phyloP scores from a whole-genome alignment of 129 eudicot genomes.

The Heracleum sosnowskyi region DNA sequence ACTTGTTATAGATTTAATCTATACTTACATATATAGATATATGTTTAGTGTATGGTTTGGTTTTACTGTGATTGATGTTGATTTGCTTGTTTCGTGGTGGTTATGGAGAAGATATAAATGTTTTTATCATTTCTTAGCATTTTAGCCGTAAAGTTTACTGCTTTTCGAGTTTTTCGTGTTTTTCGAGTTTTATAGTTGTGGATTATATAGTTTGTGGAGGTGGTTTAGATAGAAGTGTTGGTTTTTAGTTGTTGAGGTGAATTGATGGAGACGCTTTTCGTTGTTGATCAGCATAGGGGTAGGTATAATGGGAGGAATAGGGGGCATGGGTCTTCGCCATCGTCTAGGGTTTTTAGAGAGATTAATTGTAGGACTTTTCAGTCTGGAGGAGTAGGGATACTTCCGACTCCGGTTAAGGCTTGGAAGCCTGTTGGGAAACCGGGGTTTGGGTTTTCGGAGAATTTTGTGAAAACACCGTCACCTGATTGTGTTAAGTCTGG shows the following conservation, averaged over 20 bases:
- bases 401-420: constrained; percentile 33
- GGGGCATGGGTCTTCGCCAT: constrained; percentile 23
- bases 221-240: background rate
- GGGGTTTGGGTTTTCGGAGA: constrained; percentile 3
- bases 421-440: constrained; percentile 24
- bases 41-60: constrained; percentile 40
- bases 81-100: constrained; percentile 69
- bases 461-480: constrained; percentile 31
- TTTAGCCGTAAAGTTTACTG: constrained; percentile 2
- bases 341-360: constrained; percentile 29
- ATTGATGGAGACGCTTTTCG: constrained; percentile 68
- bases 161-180: constrained; percentile 3
- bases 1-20: background rate
- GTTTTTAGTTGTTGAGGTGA: constrained; percentile 10
- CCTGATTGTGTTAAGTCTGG: constrained; percentile 17
- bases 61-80: constrained; percentile 30
- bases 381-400: constrained; percentile 59
- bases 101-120: constrained; percentile 57
- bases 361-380: constrained; percentile 70
- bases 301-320: constrained; percentile 40
- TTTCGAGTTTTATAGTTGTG: background rate
- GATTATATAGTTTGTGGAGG: background rate
- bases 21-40: constrained; percentile 10
- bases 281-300: constrained; percentile 51
- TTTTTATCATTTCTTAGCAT: background rate